These are phyloP conservation scores for Musa troglodytarum DNA, from an alignment of 176 grass and related monocot species.

Conservation along the genomic window DNA sequence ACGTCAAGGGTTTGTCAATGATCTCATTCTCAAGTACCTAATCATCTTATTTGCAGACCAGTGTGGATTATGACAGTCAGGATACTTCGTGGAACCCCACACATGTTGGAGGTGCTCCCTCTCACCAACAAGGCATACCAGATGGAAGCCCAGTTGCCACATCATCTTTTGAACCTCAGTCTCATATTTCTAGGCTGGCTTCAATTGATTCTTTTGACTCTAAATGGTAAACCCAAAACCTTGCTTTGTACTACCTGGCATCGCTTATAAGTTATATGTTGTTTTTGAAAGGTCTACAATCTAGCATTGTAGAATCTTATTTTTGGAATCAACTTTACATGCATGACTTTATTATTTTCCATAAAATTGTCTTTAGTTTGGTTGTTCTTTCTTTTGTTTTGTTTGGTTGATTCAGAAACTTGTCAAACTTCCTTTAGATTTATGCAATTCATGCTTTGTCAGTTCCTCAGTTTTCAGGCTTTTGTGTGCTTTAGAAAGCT, in stretches of 20 bases:
- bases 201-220: conserved; percentile 99
- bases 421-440: not conserved
- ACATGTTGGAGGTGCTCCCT: conserved; percentile 35
- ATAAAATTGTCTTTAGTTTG: not conserved
- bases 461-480: not conserved
- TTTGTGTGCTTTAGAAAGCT: not conserved
- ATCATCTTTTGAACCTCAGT: conserved; percentile 72
- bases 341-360: too few species aligned
- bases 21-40: not conserved
- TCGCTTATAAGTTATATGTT: not conserved
- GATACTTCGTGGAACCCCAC: conserved; percentile 69
- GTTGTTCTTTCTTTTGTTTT: not conserved
- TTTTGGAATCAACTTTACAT: not conserved
- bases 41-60: conserved; percentile 29
- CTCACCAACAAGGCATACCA: conserved; percentile 38
- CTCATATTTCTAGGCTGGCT: conserved; percentile 72
- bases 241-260: not conserved
- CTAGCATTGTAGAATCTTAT: not conserved
- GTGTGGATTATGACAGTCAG: conserved; percentile 60
- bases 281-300: not conserved
- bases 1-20: not conserved
- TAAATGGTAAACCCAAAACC: conserved; percentile 57
- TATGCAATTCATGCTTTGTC: not conserved
- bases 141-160: conserved; percentile 33
- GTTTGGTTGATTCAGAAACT: not conserved